These are phyloP conservation scores for Brettanomyces sp. DNA, from an alignment of 805 yeast species.

Conservation along the genomic window DNA sequence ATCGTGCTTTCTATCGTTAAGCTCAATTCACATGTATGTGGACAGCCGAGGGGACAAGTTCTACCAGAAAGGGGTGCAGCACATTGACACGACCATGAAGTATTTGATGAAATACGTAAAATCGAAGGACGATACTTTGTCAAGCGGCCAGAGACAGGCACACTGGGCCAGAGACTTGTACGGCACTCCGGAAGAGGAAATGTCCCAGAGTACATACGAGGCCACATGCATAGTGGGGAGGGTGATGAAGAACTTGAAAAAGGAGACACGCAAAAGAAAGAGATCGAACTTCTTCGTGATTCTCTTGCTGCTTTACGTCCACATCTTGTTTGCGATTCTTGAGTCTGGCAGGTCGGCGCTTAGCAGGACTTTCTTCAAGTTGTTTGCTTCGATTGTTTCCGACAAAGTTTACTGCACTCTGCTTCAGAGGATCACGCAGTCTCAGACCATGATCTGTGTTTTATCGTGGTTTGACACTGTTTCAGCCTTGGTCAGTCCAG, in stretches of 20 bases:
- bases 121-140: constrained; percentile 7
- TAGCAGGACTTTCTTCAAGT: constrained; percentile 37
- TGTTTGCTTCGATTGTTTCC: constrained; percentile 40
- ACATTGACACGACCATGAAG: constrained; percentile 48
- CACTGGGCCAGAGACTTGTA: constrained; percentile 9
- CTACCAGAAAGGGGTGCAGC: constrained; percentile 42
- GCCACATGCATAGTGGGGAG: constrained; percentile 22
- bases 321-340: constrained; percentile 41
- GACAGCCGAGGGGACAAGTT: constrained; percentile 43
- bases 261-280: constrained; percentile 27
- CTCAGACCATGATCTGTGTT: constrained; percentile 39
- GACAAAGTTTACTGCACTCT: constrained; percentile 35
- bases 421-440: constrained; percentile 37
- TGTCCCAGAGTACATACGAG: background rate
- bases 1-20: constrained; percentile 46
- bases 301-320: constrained; percentile 43
- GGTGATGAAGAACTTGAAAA: constrained; percentile 29
- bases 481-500: constrained; percentile 46
- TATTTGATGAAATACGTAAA: constrained; percentile 37
- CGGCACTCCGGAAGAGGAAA: constrained; percentile 5
- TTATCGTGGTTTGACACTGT: constrained; percentile 54
- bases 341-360: constrained; percentile 48
- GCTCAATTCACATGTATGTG: constrained; percentile 51
- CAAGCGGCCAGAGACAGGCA: constrained; percentile 2
- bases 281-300: constrained; percentile 38